Evolutionary conservation across 2,329 filamentous ascomycete genomes (phyloP).

Genomic region (Ceratocystiopsis sp.): DNA sequence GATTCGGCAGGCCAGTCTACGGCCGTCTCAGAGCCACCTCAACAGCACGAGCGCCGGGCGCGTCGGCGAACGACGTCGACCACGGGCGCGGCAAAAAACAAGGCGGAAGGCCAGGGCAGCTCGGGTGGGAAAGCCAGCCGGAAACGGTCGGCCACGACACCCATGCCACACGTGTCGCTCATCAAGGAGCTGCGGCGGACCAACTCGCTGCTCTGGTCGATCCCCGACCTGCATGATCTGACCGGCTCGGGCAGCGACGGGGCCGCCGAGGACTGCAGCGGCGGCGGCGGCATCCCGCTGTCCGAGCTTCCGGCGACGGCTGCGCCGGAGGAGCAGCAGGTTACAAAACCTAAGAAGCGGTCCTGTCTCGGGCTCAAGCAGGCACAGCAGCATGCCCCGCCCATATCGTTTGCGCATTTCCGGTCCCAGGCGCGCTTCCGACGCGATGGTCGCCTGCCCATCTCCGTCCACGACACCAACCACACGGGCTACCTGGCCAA

Average conservation of each 20-base stretch:
- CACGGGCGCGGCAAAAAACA: too few relatives aligned
- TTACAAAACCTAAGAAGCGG: not conserved
- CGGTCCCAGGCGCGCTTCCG: conserved; percentile 21
- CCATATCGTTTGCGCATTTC: not conserved
- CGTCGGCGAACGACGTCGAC: too few relatives aligned
- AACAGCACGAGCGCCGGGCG: too few relatives aligned
- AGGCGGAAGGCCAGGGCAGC: too few relatives aligned
- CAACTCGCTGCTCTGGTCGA: conserved; percentile 4
- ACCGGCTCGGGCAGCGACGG: too few relatives aligned
- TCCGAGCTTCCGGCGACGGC: too few relatives aligned
- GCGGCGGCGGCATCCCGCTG: too few relatives aligned
- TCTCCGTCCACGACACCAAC: conserved; percentile 53
- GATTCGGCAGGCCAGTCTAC: too few relatives aligned
- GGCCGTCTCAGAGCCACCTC: too few relatives aligned
- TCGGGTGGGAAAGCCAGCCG: not conserved
- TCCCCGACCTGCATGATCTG: too few relatives aligned
- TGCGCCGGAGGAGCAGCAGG: too few relatives aligned
- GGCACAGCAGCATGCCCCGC: not conserved
- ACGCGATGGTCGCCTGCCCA: conserved; percentile 51
- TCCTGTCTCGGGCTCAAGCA: not conserved
- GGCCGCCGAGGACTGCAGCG: too few relatives aligned
- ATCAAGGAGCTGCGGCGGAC: conserved; percentile 15
- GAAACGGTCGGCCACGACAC: conserved; percentile 7
- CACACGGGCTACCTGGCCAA: conserved; percentile 59
- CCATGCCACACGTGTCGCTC: conserved; percentile 11